Evolutionary conservation across 176 grass and related monocot species (phyloP), one percentile per base, ranked within the genome.

Genomic region (Cocos nucifera): DNA sequence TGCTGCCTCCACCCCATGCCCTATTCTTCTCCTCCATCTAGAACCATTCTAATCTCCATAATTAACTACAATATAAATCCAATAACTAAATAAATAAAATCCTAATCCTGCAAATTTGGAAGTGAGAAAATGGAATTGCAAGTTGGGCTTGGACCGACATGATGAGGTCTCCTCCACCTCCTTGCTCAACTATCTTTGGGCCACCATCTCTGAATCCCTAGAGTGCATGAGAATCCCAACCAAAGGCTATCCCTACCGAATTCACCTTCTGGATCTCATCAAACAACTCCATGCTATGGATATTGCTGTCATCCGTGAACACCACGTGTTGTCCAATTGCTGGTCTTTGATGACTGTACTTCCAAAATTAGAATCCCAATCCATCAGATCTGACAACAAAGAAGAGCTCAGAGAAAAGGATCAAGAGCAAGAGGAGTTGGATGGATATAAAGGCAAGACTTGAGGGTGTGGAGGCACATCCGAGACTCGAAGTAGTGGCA

Each of bases 191-290:
- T n/a, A n/a, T n/a, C 50, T 27, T 17, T 49, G 49, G 17, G 63
- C 27, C 35, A 14, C 35, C 35, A 8, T 44, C 35, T 44, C 35
- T 4, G 53, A 26, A 8, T 10, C n/a, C 5, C 17, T 4, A 7
- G 64, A 67, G 20, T 72, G 68, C 10, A 29, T 35, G n/a, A 79
- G 68, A 73, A 98, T 98, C 21, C 93, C 93, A 1, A 92, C 54
- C 0, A 88, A 88, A 89, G 20, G 86, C 78, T 0, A 82, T 77
- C 17, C 84, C 93, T 79, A 98, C 92, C 93, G 84, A 98, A 62
- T 85, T 77, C 29, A 98, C 87, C 73, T 98, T 98, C 64, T 98
- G 88, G 78, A 83, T 81, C 93, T 98, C 93, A 27, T 98, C 88
- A 50, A 98, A 98, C 16, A 98, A 71, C 76, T 98, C 93, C 69